phyloP scores from a whole-genome alignment of 352 stramenopile species.

The Phytophthora lateralis region DNA sequence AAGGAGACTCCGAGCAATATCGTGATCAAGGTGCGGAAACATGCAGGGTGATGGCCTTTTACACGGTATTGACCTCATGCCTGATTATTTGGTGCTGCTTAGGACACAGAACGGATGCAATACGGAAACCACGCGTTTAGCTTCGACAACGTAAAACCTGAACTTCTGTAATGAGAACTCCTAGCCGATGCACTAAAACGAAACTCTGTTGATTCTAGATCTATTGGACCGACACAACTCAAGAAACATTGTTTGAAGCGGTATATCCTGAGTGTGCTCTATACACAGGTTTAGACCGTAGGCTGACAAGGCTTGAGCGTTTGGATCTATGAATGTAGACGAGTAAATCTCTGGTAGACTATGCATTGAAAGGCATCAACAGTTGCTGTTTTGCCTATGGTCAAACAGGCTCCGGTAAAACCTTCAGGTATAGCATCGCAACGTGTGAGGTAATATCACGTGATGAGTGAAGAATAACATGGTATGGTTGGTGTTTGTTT shows the following conservation, averaged over 20 bases:
- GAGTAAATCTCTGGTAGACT: slow-evolving; percentile 88
- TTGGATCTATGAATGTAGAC: slow-evolving; percentile 41
- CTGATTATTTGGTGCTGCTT: not conserved
- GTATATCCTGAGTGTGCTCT: slow-evolving; percentile 25
- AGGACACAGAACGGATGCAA: slow-evolving; percentile 86
- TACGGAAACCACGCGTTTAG: slow-evolving; percentile 88
- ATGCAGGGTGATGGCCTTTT: not conserved
- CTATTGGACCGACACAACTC: slow-evolving; percentile 82
- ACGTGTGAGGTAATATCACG: not conserved
- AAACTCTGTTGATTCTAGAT: slow-evolving; percentile 41
- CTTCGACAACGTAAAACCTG: slow-evolving; percentile 68
- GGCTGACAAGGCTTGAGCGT: not conserved
- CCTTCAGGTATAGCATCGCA: slow-evolving; percentile 59
- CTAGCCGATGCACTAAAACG: not conserved
- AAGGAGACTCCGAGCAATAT: slow-evolving; percentile 80
- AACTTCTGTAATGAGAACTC: not conserved
- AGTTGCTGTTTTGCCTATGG: slow-evolving; percentile 94
- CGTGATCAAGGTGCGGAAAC: slow-evolving; percentile 66
- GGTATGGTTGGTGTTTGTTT: not conserved
- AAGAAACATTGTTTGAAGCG: slow-evolving; percentile 73
- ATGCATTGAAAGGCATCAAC: slow-evolving; percentile 92
- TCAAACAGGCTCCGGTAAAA: slow-evolving; percentile 87
- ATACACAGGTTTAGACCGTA: not conserved
- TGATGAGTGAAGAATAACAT: not conserved
- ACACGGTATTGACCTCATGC: not conserved